Base-by-base conservation (phyloP, 371 early-diverging fungal genomes). In the Parasitella parasitica region DNA sequence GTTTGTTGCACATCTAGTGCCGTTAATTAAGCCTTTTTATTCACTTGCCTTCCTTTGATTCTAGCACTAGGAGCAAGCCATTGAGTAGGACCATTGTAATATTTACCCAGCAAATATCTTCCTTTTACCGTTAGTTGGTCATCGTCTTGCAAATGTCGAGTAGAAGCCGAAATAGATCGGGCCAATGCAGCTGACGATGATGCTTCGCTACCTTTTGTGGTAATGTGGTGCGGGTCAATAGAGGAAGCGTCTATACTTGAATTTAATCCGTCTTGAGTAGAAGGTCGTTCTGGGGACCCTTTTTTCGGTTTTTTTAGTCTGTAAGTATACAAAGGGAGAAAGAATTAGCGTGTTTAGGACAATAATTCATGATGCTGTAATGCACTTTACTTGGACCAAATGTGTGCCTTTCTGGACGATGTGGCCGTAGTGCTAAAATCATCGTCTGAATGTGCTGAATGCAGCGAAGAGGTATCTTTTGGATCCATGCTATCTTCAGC, bases 61-160 rank as follows among this genome's bases (percentile, higher is more conserved):
- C 39, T 52, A 0, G 39, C 16, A 26, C 38, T 22, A 12, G 59
- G 39, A 2, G 46, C 36, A 20, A 61, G 43, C 56, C 65, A 65
- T 32, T 64, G 70, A 16, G 66, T 62, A 5, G 66, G 70, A 6
- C 73, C 70, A 43, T 61, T 74, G 37, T 74, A 74, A 37, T 68
- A 63, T 57, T 71, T 74, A 15, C 74, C 74, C 9, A 74, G 56
- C 32, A 74, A 28, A 11, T 67, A 55, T 34, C 56, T 63, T 18
- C 74, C 71, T 49, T 70, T 74, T 3, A 54, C 36, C 11, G 51
- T 38, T 1, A 60, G 46, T 8, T 72, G 66, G 13, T 64, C 66
- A 30, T 61, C 58, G 5, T 61, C 43, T 0, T 35, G 41, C 6
- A 58, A 34, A 28, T 48, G 43, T 8, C 54, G 53, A 26, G 61